phyloP scores from a whole-genome alignment of 345 rosid species.

The Fremontodendron californicum region DNA sequence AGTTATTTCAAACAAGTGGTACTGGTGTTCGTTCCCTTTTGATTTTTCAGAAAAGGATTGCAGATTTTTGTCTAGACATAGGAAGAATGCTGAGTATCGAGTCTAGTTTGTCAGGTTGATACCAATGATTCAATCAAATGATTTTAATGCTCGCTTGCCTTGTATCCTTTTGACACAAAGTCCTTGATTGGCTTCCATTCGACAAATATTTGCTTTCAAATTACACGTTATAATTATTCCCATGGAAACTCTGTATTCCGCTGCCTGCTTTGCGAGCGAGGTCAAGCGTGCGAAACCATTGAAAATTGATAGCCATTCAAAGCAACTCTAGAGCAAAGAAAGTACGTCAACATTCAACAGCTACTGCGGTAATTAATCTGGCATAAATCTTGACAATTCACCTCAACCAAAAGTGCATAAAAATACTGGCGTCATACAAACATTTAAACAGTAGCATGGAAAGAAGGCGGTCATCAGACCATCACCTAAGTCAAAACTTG shows the following conservation, averaged over 20 bases:
- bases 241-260: no score
- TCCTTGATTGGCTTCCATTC: background rate
- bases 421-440: background rate
- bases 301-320: background rate
- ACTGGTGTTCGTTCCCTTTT: background rate
- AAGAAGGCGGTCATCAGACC: no score
- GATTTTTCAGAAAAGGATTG: slow-evolving; percentile 9
- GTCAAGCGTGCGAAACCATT: background rate
- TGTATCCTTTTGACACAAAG: no score
- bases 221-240: no score
- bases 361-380: no score
- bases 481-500: background rate
- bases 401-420: background rate
- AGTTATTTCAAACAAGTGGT: slow-evolving; percentile 9
- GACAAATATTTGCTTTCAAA: no score
- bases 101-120: background rate
- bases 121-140: no score
- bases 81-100: background rate
- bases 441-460: no score
- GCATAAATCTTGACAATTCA: background rate
- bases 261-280: background rate
- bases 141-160: no score
- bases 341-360: no score
- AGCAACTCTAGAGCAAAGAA: no score
- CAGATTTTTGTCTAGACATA: slow-evolving; percentile 6